phyloP scores from a whole-genome alignment of 2,329 filamentous ascomycete genomes.

The Ceratocystis huliohia region DNA sequence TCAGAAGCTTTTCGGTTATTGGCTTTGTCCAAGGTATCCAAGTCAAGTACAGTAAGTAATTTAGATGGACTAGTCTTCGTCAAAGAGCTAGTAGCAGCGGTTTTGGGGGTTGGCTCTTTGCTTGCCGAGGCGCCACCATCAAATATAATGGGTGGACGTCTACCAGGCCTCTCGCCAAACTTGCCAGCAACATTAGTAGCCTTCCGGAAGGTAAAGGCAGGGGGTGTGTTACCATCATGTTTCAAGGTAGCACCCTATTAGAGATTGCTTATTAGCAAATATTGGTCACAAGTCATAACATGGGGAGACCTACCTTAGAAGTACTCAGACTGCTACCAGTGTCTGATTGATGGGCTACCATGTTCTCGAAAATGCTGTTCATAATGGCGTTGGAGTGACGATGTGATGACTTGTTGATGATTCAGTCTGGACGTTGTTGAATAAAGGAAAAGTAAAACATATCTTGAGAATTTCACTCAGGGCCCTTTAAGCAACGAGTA shows the following conservation, averaged over 20 bases:
- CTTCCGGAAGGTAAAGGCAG: conserved; percentile 19
- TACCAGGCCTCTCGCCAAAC: conserved; percentile 14
- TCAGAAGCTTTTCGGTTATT: background rate
- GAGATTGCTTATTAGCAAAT: background rate
- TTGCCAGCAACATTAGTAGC: conserved; percentile 20
- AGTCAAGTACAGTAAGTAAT: background rate
- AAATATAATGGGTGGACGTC: conserved; percentile 4
- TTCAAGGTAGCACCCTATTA: background rate
- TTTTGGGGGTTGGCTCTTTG: background rate
- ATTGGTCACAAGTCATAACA: no score
- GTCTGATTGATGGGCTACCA: conserved; percentile 8
- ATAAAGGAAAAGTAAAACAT: background rate
- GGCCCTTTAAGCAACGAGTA: background rate
- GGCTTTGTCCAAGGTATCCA: background rate
- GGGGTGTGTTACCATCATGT: background rate
- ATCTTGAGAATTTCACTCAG: background rate
- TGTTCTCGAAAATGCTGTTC: conserved; percentile 9
- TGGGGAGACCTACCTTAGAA: background rate
- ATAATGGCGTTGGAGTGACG: background rate
- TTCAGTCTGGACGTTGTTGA: background rate
- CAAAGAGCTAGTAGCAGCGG: background rate
- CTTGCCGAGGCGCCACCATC: background rate
- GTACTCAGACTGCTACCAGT: background rate
- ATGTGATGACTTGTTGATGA: background rate
- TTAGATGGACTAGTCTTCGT: background rate